phyloP scores from a whole-genome alignment of 805 yeast genomes.

The Isabelozyma pseudorhagii region DNA sequence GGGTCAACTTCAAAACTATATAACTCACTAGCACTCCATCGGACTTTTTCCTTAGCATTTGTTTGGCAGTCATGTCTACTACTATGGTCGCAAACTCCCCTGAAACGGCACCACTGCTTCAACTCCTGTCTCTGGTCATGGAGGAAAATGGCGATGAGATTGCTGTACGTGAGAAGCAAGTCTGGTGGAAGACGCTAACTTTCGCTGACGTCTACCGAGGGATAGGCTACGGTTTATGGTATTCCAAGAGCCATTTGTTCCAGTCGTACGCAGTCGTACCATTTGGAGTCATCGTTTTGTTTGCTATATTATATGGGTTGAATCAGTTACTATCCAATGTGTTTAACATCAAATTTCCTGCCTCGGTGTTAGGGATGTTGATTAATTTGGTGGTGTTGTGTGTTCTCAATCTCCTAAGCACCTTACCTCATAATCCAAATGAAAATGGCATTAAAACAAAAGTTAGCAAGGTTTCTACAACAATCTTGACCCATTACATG shows the following conservation, averaged over 20 bases:
- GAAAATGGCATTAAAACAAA: constrained; percentile 4
- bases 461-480: constrained; percentile 9
- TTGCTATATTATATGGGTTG: constrained; percentile 51
- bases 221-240: constrained; percentile 27
- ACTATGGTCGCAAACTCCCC: background rate
- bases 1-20: too few species aligned
- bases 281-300: constrained; percentile 43
- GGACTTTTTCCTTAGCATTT: too few species aligned
- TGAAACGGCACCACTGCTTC: background rate
- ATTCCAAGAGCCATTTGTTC: constrained; percentile 31
- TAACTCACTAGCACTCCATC: too few species aligned
- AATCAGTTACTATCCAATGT: constrained; percentile 44
- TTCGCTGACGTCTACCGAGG: constrained; percentile 11
- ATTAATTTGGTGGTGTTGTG: constrained; percentile 48
- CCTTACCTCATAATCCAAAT: constrained; percentile 5
- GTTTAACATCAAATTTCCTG: constrained; percentile 55
- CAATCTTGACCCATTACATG: constrained; percentile 29
- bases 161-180: background rate
- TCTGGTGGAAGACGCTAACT: background rate
- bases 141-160: background rate
- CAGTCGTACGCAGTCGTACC: constrained; percentile 48
- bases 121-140: background rate
- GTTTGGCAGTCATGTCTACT: background rate
- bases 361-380: constrained; percentile 71
- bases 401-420: constrained; percentile 23